Evolutionary conservation across 1,284 basidiomycete species (phyloP), one percentile per base, ranked within the genome.

Genomic region (Melampsora larici-populina): DNA sequence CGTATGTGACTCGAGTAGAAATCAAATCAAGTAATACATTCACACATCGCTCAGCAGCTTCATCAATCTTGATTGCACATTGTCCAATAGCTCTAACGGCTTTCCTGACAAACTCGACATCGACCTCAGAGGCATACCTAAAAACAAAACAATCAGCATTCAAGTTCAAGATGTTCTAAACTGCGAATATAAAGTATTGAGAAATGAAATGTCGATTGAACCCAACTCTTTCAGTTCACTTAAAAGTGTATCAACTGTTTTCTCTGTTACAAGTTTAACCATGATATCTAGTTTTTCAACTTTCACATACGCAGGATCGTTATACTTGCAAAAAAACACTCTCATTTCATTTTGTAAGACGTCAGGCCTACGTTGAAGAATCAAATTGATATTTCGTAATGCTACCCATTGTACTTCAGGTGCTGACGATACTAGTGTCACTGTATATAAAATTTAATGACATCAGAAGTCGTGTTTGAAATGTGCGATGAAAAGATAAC

Each of bases 261-360:
- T 90, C 80, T 94, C 91, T 62, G 91, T 90, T 13, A 94, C 93
- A 36, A 99, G 87, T n/a, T 96, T 89, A 84, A 97, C 97, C 91
- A 99, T 98, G 82, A 99, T 98, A 84, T 99, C 97, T 78, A 99
- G 87, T 83, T 99, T 99, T 75, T 95, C 95, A 49, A 99, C 88
- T 84, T 99, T 99, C 85, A 99, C 94, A 84, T 99, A 99, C 80
- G 97, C 94, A 1, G 97, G 97, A 83, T 99, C 97, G 83, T 98
- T 99, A 85, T 99, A 99, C 85, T 98, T 99, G 90, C 95, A 98
- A 86, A 99, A 99, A 86, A 99, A 99, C 26, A 97, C 94, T 80
- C 94, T 92, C 84, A 99, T 94, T 82, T 99, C 96, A 84, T 97
- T 97, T 84, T 93, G 92, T 69, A 99, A 87, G 18, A 99, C 93